Percentiles rank a stretch among this genome's conserved stretches.
Evolutionary conservation across 2,329 filamentous ascomycete species (phyloP).

Genomic region (Cladosporium sp.): DNA sequence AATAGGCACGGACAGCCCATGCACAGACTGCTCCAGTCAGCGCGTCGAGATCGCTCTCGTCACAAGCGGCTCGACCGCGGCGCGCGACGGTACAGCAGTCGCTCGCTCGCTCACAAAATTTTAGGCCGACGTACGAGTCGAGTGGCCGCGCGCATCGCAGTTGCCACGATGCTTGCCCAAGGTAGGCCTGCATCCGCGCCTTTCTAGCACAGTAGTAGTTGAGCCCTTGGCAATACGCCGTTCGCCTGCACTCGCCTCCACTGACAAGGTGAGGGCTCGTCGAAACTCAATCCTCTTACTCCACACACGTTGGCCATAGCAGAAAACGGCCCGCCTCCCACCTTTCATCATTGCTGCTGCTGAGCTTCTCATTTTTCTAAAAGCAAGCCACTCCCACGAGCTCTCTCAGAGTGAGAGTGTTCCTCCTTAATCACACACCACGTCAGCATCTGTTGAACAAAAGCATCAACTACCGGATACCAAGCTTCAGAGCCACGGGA

Average conservation of each 20-base stretch:
- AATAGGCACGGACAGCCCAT: background rate
- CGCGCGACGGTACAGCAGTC: background rate
- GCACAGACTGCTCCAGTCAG: background rate
- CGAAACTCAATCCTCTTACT: slow-evolving; percentile 14
- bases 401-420: background rate
- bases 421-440: background rate
- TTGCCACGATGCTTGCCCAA: slow-evolving; percentile 1
- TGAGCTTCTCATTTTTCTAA: slow-evolving; percentile 12
- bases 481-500: slow-evolving; percentile 13
- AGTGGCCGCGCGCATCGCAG: background rate
- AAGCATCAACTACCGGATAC: slow-evolving; percentile 5
- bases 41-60: slow-evolving; percentile 10
- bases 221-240: slow-evolving; percentile 8
- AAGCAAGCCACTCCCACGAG: slow-evolving; percentile 10
- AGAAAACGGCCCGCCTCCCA: slow-evolving; percentile 18
- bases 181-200: slow-evolving; percentile 2
- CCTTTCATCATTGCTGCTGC: slow-evolving; percentile 15
- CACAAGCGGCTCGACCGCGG: slow-evolving; percentile 16
- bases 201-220: background rate
- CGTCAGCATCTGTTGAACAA: background rate
- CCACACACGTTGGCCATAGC: slow-evolving; percentile 19
- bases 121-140: background rate
- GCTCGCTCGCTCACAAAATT: background rate
- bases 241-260: background rate
- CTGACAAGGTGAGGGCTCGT: slow-evolving; percentile 1